Evolutionary conservation across 345 rosid species (phyloP), one percentile per base, ranked within the genome.

Genomic region (Trapa bicornis): DNA sequence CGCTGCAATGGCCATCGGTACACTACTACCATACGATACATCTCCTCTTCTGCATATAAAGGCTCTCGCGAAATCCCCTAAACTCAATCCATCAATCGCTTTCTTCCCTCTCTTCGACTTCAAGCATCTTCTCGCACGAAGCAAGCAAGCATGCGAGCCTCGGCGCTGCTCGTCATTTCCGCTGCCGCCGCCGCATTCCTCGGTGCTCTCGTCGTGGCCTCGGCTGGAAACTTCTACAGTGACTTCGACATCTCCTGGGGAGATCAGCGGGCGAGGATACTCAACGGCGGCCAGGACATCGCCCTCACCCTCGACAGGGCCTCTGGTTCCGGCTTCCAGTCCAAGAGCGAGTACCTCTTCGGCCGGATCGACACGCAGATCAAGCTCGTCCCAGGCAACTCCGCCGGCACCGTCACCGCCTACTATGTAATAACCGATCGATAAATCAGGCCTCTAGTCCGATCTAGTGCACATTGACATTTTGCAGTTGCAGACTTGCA

Each of bases 391-490:
- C 78, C 86, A 0, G 83, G 86, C 15, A 82, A 86, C 68, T 83
- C 90, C 2, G 88, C 90, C 0, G 88, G 87, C 66, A 83, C 85
- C 0, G 88, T 86, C 56, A 82, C 91, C 14, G 72, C 91, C 17
- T 86, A 75, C 65, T 86, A 86, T 67, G 90, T 83, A 74, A 71
- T 36, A 38, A 54, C 5, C 37, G 5, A 35, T 22, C 29, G 29
- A 22, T 22, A 22, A 22, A 22, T 22, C 29, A 22, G 29, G 29
- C 29, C 29, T 22, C 29, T 22, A 22, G 29, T 22, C 29, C 29
- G 29, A 22, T 22, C 29, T 22, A 22, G 29, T 22, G 29, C 29
- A 22, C 29, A 22, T 22, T 22, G 29, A 22, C 29, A 22, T 22
- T 4, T 42, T 42, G 8, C 45, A 42, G 45, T 42, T 42, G 45